Conservation (phyloP, 208 protist species). For the Balamuthia mandrillaris region DNA sequence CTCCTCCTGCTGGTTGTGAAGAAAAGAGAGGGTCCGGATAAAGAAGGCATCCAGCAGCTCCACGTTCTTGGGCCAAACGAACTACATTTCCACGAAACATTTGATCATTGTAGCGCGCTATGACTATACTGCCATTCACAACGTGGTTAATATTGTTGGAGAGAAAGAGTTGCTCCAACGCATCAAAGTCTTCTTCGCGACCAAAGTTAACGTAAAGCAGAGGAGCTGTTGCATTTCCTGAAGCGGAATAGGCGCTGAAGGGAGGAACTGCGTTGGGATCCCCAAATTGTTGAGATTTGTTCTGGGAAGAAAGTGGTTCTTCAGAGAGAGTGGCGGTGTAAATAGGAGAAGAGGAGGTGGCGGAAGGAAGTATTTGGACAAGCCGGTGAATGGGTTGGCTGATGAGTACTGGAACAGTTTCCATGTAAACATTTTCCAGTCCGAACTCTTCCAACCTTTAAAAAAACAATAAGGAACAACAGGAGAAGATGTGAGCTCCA, state of each 20-base stretch:
- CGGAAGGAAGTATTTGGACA: conserved; percentile 33
- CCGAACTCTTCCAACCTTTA: not conserved
- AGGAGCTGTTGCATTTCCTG: not conserved
- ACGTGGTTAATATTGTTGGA: no score
- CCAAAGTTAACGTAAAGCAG: conserved; percentile 52
- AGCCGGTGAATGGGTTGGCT: not conserved
- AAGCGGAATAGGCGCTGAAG: conserved; percentile 26
- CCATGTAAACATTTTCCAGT: not conserved
- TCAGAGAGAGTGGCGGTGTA: no score
- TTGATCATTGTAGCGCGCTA: conserved; percentile 22
- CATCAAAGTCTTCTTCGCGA: conserved; percentile 28
- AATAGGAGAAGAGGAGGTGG: no score
- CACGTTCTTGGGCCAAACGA: not conserved
- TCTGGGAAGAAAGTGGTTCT: no score
- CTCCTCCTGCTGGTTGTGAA: no score
- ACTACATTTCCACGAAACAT: conserved; percentile 23
- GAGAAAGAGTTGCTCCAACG: no score
- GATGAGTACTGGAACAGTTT: conserved; percentile 19
- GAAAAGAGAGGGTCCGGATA: conserved; percentile 33
- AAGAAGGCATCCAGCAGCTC: not conserved
- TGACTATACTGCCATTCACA: conserved; percentile 37
- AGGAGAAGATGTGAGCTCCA: no score
- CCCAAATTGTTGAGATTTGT: no score
- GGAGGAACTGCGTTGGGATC: conserved; percentile 27
- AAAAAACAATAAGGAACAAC: no score